phyloP scores from a whole-genome alignment of 2,329 filamentous ascomycete genomes.

The Epichloe bromicola region DNA sequence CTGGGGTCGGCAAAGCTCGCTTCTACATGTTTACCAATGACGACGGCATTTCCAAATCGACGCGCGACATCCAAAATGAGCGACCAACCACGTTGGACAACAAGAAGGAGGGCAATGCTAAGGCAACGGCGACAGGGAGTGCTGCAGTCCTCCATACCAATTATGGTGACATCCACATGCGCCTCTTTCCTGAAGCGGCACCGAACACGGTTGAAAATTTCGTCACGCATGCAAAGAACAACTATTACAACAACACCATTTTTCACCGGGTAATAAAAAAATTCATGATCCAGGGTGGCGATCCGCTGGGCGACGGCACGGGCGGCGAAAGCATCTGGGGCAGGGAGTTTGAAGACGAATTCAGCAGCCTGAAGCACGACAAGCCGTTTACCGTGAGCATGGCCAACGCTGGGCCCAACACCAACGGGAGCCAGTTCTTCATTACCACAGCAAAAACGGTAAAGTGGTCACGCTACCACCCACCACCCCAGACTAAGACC shows the following conservation, averaged over 20 bases:
- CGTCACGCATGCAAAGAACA: constrained; percentile 74
- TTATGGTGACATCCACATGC: constrained; percentile 85
- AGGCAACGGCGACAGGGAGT: constrained; percentile 59
- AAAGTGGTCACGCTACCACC: constrained; percentile 24
- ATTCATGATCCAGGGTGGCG: constrained; percentile 98
- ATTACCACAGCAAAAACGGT: constrained; percentile 95
- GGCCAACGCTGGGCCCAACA: constrained; percentile 93
- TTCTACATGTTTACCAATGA: constrained; percentile 99
- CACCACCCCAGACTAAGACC: constrained; percentile 1
- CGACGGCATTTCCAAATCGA: constrained; percentile 65
- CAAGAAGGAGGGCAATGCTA: constrained; percentile 38
- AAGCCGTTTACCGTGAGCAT: constrained; percentile 94
- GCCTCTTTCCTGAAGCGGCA: constrained; percentile 83
- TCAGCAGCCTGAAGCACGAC: constrained; percentile 81
- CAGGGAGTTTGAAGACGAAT: constrained; percentile 90
- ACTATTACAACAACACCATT: constrained; percentile 95
- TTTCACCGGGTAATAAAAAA: constrained; percentile 96
- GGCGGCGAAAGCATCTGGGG: constrained; percentile 88
- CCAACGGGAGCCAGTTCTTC: constrained; percentile 95
- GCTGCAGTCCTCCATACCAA: constrained; percentile 83
- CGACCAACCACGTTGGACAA: constrained; percentile 58
- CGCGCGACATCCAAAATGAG: constrained; percentile 89
- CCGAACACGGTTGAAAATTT: constrained; percentile 97
- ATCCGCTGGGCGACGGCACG: constrained; percentile 81
- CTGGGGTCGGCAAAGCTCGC: constrained; percentile 73